Evolutionary conservation across 768 basidiomycete genomes (phyloP), one percentile per base, ranked within the genome.

Genomic region (Suillus alpinus): DNA sequence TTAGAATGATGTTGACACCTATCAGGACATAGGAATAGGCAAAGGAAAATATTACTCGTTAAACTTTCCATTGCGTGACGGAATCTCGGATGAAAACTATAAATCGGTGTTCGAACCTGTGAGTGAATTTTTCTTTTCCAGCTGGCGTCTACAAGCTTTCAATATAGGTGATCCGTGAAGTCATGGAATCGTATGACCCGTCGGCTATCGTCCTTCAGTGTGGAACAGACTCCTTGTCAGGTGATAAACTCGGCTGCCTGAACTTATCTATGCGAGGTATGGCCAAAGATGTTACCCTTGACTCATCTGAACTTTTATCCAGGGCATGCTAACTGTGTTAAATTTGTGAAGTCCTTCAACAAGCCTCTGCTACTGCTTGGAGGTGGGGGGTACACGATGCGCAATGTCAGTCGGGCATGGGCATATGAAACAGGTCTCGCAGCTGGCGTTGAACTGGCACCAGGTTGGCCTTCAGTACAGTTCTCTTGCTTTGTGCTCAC

Each of bases 341-440:
- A 89, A 68, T 98, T 96, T 72, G 92, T 99, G 57, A 97, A 98
- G 73, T 94, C 92, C 0, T 97, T 98, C 76, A 90, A 92, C 70
- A 89, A 93, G 53, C 97, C 97, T 2, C 74, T 98, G n/a, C 78
- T 99, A 12, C 80, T 99, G 20, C 86, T 99, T 29, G 97, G 97
- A 14, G 97, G 97, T 31, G 97, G 97, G 10, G 97, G 97, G 0
- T 99, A 99, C 75, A 99, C 97, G 4, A 96, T 99, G 86, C 90
- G 95, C 47, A 96, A 96, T 64, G 96, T 98, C 62, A 95, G 94
- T 64, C 85, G 97, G 46, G 89, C 92, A 13, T 99, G 97, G 97
- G 96, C 97, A 23, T 99, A 86, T 68, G 97, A 99, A 76, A 99
- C 97, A 2, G 97, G 97, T 26, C 76, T 99, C 46, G 97, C 97